Evolutionary conservation across 495 filamentous ascomycete genomes (phyloP).

Genomic region (Xylaria grammica): DNA sequence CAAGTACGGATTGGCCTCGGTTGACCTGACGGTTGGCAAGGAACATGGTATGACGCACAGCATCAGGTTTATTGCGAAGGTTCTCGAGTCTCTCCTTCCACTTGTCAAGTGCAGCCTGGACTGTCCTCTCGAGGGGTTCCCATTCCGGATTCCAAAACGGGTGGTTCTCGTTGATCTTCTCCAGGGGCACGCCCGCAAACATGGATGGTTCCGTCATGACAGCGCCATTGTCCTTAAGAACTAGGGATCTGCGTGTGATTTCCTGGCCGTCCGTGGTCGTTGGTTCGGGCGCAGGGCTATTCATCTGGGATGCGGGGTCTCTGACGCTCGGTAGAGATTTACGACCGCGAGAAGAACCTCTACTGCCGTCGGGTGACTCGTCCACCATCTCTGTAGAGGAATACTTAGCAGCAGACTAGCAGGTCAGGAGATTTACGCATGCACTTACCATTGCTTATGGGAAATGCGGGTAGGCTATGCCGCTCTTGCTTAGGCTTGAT

Average conservation of each 20-base stretch:
- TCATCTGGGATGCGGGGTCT: slow-evolving; percentile 29
- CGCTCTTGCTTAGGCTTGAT: slow-evolving; percentile 31
- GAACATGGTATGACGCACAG: slow-evolving; percentile 46
- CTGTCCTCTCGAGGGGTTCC: slow-evolving; percentile 39
- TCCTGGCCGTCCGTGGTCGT: slow-evolving; percentile 26
- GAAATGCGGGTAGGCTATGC: slow-evolving; percentile 32
- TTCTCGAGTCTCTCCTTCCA: slow-evolving; percentile 46
- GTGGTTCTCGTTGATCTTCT: slow-evolving; percentile 46
- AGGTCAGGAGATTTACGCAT: neutral
- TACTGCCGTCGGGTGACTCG: slow-evolving; percentile 22
- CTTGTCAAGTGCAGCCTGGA: slow-evolving; percentile 39
- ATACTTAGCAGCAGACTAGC: slow-evolving; percentile 1
- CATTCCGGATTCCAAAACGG: slow-evolving; percentile 55
- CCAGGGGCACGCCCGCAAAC: slow-evolving; percentile 51
- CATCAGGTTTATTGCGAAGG: slow-evolving; percentile 24
- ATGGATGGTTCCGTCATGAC: slow-evolving; percentile 45
- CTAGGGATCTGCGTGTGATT: slow-evolving; percentile 45
- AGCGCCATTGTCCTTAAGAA: slow-evolving; percentile 45
- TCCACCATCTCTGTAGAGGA: slow-evolving; percentile 20
- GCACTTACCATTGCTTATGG: slow-evolving; percentile 20
- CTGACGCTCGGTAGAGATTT: slow-evolving; percentile 37
- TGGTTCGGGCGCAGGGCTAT: slow-evolving; percentile 26
- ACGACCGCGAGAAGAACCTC: slow-evolving; percentile 31
- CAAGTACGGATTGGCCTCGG: slow-evolving; percentile 47
- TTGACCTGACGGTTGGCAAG: slow-evolving; percentile 53